A percentile compares a stretch with the other conserved stretches of the same genome.
phyloP scores from a whole-genome alignment of 1,284 basidiomycete species.

The Cronartium ribicola region DNA sequence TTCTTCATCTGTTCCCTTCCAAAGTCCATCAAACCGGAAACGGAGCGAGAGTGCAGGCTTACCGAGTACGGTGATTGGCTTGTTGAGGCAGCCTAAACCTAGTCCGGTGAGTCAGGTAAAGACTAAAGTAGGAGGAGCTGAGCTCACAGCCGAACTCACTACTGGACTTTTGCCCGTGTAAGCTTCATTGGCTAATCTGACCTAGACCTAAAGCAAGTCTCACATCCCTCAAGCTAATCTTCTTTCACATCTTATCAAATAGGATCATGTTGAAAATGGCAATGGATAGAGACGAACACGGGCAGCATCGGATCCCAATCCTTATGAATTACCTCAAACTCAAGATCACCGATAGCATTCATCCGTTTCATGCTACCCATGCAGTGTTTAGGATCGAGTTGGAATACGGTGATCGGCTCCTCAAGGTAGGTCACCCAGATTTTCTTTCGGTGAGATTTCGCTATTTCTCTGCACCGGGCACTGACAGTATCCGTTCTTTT shows the following conservation, averaged over 20 bases:
- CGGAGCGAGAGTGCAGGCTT: background rate
- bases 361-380: conserved; percentile 71
- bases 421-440: conserved; percentile 36
- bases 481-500: conserved; percentile 24
- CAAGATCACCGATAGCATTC: conserved; percentile 75
- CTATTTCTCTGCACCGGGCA: background rate
- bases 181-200: background rate
- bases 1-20: background rate
- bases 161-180: conserved; percentile 2
- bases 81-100: background rate
- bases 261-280: conserved; percentile 73
- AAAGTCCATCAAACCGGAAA: background rate
- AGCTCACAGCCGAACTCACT: background rate
- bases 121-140: background rate
- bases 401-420: conserved; percentile 50
- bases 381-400: conserved; percentile 82
- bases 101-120: background rate
- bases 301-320: conserved; percentile 73
- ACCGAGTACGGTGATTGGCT: background rate
- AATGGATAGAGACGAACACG: conserved; percentile 87
- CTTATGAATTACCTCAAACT: conserved; percentile 81
- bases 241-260: background rate
- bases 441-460: background rate
- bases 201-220: background rate
- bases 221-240: background rate